phyloP scores from a whole-genome alignment of 768 basidiomycete species.

The Termitomyces titanicus region DNA sequence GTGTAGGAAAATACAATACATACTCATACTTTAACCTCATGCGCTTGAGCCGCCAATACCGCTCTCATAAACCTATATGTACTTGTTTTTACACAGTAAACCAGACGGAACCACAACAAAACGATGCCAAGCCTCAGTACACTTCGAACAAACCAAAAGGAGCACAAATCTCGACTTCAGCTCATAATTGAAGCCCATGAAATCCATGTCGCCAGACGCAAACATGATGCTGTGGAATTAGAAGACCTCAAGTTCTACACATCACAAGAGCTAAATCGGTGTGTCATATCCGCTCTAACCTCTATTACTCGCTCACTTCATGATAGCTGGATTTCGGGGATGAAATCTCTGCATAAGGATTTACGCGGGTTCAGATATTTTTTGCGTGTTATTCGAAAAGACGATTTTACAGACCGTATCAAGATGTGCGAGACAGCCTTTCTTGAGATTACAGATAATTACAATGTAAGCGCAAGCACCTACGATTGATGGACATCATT shows the following conservation, averaged over 20 bases:
- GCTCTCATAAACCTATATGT: background rate
- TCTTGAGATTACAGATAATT: background rate
- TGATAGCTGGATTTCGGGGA: background rate
- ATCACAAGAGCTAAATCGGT: background rate
- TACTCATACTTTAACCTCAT: too few species aligned
- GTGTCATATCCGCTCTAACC: too few species aligned
- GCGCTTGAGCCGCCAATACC: too few species aligned
- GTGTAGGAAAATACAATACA: too few species aligned
- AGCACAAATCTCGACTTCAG: background rate
- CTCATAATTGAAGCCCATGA: background rate
- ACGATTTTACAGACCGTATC: background rate
- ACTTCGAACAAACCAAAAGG: background rate
- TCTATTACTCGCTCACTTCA: background rate
- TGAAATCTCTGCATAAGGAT: background rate
- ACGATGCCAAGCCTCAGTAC: background rate
- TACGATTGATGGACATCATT: background rate
- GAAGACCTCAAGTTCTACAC: background rate
- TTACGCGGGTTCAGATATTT: background rate
- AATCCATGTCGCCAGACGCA: background rate
- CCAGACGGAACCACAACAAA: too few species aligned
- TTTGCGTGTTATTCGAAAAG: background rate
- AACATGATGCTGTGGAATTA: background rate
- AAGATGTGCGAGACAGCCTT: background rate
- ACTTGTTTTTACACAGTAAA: too few species aligned
- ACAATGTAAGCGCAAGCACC: background rate